phyloP scores from a whole-genome alignment of 2,329 filamentous ascomycete genomes.

The Fusarium phyllophilum region DNA sequence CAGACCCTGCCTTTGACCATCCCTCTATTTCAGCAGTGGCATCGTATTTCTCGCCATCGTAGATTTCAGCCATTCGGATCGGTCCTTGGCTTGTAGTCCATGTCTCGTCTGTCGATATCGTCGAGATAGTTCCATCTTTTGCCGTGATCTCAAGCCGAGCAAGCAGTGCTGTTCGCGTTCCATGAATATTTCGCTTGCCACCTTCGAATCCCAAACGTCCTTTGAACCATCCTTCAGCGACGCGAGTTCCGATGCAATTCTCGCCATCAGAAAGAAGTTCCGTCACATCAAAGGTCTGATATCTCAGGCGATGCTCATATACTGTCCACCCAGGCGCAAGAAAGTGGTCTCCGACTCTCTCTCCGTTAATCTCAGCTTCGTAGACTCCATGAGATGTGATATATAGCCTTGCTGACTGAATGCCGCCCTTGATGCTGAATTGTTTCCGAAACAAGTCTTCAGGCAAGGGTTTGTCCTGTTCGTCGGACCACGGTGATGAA shows the following conservation, averaged over 20 bases:
- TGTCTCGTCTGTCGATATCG: slow-evolving; percentile 48
- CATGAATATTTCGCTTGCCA: slow-evolving; percentile 45
- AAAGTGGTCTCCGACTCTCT: slow-evolving; percentile 42
- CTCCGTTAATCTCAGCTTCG: slow-evolving; percentile 58
- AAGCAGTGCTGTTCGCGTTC: slow-evolving; percentile 50
- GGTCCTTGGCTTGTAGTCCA: slow-evolving; percentile 24
- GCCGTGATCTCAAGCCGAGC: slow-evolving; percentile 49
- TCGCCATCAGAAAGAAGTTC: slow-evolving; percentile 53
- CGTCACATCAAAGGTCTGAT: slow-evolving; percentile 64
- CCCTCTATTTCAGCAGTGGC: slow-evolving; percentile 48
- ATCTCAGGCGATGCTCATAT: slow-evolving; percentile 60
- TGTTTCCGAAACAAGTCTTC: slow-evolving; percentile 45
- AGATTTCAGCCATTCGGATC: slow-evolving; percentile 54
- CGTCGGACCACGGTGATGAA: not conserved
- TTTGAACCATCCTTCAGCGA: slow-evolving; percentile 61
- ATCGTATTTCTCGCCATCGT: slow-evolving; percentile 63
- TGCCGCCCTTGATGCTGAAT: slow-evolving; percentile 40
- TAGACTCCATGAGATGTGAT: slow-evolving; percentile 59
- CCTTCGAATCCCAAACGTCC: slow-evolving; percentile 47
- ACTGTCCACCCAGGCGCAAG: slow-evolving; percentile 63
- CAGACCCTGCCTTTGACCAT: slow-evolving; percentile 40
- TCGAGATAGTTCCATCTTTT: slow-evolving; percentile 22
- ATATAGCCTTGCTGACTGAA: slow-evolving; percentile 55
- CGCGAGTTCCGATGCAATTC: slow-evolving; percentile 50
- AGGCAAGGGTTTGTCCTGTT: not conserved